Conservation (phyloP, 768 basidiomycete species). For the Leccinum incarnatum region DNA sequence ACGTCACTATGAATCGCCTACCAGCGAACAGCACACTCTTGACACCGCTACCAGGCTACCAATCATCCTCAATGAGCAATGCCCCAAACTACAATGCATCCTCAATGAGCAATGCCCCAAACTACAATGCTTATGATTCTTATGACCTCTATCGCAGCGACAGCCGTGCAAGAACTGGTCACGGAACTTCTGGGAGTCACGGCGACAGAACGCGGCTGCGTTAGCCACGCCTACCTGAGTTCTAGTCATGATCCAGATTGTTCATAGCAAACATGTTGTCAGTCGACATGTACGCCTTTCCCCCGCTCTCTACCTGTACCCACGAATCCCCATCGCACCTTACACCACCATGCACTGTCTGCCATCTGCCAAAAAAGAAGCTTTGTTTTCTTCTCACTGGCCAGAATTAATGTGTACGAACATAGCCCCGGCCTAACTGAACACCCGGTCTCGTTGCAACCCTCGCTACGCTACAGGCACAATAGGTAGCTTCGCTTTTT, state of each 20-base stretch:
- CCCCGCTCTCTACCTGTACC: not conserved
- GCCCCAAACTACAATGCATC: slow-evolving; percentile 17
- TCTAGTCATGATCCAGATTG: slow-evolving; percentile 11
- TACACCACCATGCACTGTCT: slow-evolving; percentile 1
- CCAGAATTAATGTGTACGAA: slow-evolving; percentile 3
- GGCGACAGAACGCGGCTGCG: slow-evolving; percentile 23
- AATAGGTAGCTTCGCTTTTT: slow-evolving; percentile 18
- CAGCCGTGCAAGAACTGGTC: slow-evolving; percentile 41
- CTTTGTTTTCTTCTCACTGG: slow-evolving; percentile 4
- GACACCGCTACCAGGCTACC: slow-evolving; percentile 66
- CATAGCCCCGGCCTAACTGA: slow-evolving; percentile 1
- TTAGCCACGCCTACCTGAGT: slow-evolving; percentile 12
- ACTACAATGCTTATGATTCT: slow-evolving; percentile 19
- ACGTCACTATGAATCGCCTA: slow-evolving; percentile 39
- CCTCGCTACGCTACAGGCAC: slow-evolving; percentile 7
- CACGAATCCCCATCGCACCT: slow-evolving; percentile 3
- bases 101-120: slow-evolving; percentile 26
- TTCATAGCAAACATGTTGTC: slow-evolving; percentile 3
- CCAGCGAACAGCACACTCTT: slow-evolving; percentile 66
- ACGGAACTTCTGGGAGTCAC: slow-evolving; percentile 29
- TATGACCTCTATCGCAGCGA: slow-evolving; percentile 41
- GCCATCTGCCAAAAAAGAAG: slow-evolving; percentile 3
- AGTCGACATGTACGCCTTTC: not conserved
- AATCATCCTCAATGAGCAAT: slow-evolving; percentile 36
- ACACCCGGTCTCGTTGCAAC: slow-evolving; percentile 5